Percentiles rank a stretch among this genome's conserved stretches.
Evolutionary conservation across 1,284 basidiomycete genomes (phyloP).

Genomic region (Phlebopus sp.): DNA sequence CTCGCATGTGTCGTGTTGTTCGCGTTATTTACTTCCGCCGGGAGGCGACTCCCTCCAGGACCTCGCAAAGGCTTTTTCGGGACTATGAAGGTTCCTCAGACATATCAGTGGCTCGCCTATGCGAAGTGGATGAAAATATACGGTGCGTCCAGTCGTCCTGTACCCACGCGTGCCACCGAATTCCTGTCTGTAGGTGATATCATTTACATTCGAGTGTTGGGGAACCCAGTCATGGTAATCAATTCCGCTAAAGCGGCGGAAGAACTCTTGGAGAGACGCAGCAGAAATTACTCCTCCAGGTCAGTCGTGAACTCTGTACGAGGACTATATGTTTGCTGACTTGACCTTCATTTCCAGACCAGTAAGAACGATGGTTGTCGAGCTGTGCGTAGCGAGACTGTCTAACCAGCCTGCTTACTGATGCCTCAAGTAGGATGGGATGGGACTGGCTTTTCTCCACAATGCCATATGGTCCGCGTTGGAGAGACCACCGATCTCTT

Average conservation of each 20-base stretch:
- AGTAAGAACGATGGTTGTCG: conserved; percentile 42
- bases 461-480: conserved; percentile 40
- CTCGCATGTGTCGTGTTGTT: conserved; percentile 12
- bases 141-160: conserved; percentile 26
- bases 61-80: conserved; percentile 39
- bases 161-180: not conserved
- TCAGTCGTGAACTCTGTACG: conserved; percentile 5
- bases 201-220: conserved; percentile 45
- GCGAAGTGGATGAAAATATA: conserved; percentile 45
- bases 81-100: conserved; percentile 34
- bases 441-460: conserved; percentile 49
- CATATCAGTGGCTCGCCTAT: conserved; percentile 48
- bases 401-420: not conserved
- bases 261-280: conserved; percentile 46
- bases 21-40: not conserved
- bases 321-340: not conserved
- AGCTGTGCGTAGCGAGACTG: conserved; percentile 34
- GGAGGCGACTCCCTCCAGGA: conserved; percentile 39
- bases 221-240: conserved; percentile 46
- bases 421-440: conserved; percentile 38
- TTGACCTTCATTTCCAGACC: conserved; percentile 18
- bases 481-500: conserved; percentile 43
- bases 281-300: conserved; percentile 46
- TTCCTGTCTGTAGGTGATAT: conserved; percentile 38
- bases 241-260: conserved; percentile 41